These are phyloP conservation scores for Naganishia vaughanmartiniae DNA, from an alignment of 768 basidiomycete genomes.

Conservation along the genomic window DNA sequence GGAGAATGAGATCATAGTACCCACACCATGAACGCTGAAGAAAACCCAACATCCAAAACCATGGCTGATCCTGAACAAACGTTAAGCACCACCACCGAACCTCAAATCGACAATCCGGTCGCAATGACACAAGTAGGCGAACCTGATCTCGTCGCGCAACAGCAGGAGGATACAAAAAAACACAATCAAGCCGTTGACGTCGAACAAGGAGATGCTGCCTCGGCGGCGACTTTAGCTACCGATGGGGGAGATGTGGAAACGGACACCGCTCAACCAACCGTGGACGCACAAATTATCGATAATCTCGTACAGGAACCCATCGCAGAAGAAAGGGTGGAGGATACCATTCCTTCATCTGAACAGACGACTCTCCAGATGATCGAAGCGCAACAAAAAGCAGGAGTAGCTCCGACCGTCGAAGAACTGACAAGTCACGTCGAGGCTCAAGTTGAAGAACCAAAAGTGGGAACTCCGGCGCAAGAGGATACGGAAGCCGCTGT, in stretches of 20 bases:
- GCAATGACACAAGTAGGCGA: neutral
- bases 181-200: neutral
- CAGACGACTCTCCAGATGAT: neutral
- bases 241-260: neutral
- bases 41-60: neutral
- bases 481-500: too few relatives aligned
- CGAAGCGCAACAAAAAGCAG: neutral
- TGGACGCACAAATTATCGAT: neutral
- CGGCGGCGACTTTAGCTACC: neutral
- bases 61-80: conserved; percentile 9
- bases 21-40: neutral
- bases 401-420: neutral
- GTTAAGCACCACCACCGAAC: neutral
- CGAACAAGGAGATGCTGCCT: neutral
- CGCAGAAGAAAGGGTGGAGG: neutral
- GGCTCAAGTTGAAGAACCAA: neutral
- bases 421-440: neutral
- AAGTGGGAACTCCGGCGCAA: too few relatives aligned
- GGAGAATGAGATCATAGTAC: neutral
- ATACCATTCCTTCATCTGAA: neutral
- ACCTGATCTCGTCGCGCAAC: neutral
- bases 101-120: neutral
- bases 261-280: neutral
- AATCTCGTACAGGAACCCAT: neutral
- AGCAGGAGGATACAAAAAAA: neutral